phyloP scores from a whole-genome alignment of 345 rosid genomes.

The Durio zibethinus region DNA sequence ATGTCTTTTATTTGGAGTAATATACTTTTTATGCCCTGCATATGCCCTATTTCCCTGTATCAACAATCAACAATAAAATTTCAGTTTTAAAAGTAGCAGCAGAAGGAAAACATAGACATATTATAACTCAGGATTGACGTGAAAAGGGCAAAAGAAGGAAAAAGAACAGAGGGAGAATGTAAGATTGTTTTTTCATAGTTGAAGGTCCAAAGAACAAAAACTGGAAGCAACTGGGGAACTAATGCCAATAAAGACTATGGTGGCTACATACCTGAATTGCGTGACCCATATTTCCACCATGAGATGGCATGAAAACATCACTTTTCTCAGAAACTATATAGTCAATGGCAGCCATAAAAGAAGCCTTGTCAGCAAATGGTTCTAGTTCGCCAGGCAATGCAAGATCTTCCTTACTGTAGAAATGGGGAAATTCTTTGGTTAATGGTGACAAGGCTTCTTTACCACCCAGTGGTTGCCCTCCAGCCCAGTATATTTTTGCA shows the following conservation, averaged over 20 bases:
- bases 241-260: neutral
- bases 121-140: neutral
- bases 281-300: conserved; percentile 98
- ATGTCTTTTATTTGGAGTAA: conserved; percentile 90
- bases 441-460: conserved; percentile 69
- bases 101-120: neutral
- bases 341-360: conserved; percentile 87
- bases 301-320: conserved; percentile 97
- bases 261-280: conserved; percentile 63
- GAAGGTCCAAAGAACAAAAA: neutral
- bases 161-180: neutral
- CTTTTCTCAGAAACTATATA: conserved; percentile 73
- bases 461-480: conserved; percentile 89
- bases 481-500: conserved; percentile 88
- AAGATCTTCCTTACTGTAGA: conserved; percentile 79
- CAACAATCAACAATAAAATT: conserved; percentile 9
- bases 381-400: conserved; percentile 78
- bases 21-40: conserved; percentile 85
- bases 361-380: conserved; percentile 74
- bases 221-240: neutral
- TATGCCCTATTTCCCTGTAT: conserved; percentile 78
- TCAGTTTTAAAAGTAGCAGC: conserved; percentile 4
- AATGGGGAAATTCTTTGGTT: conserved; percentile 59
- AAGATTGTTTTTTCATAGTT: neutral
- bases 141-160: neutral